Evolutionary conservation across 2,329 filamentous ascomycete species (phyloP), one percentile per base, ranked within the genome.

Genomic region (Aspergillus sp.): DNA sequence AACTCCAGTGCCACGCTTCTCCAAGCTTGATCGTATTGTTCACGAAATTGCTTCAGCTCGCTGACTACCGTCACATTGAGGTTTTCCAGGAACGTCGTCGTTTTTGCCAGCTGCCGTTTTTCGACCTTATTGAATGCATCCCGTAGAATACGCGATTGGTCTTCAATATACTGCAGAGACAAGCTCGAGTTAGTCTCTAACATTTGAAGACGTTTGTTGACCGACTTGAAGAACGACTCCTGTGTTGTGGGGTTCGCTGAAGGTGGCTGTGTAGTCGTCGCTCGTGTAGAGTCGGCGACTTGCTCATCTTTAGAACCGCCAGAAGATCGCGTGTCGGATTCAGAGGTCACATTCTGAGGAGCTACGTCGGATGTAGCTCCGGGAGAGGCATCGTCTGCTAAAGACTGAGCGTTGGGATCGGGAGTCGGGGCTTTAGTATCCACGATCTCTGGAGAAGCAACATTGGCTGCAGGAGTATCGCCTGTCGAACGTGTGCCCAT

Each of bases 221-320:
- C 90, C 4, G 93, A 92, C 76, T 98, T 98, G 84, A 97, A 99
- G 78, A 99, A 98, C 1, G 91, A 95, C 74, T 99, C 95, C 76
- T 99, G 95, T 1, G 96, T 95, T 0, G 93, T 93, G 2, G 94
- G 93, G 0, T 88, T 86, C 1, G 90, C 78, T 1, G 84, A 77
- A 7, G 83, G 74, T 1, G 83, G 79, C 68, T 85, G 78, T 28
- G 80, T 78, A 47, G 82, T 71, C 8, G 81, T 79, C 28, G 78
- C 56, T 63, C 71, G 68, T 3, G 60, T 69, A 2, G 68, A 64
- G 38, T 76, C 74, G 68, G 53, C 76, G 25, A 51, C 63, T 4
- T 67, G 65, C 43, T 81, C 69, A 68, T 80, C 59, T 77, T 71
- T 67, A 50, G 72, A 17, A 11, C 61, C 64, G 46, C 64, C 52